Evolutionary conservation across 1,284 basidiomycete genomes (phyloP).

Genomic region (Macrocystidia cucumis): DNA sequence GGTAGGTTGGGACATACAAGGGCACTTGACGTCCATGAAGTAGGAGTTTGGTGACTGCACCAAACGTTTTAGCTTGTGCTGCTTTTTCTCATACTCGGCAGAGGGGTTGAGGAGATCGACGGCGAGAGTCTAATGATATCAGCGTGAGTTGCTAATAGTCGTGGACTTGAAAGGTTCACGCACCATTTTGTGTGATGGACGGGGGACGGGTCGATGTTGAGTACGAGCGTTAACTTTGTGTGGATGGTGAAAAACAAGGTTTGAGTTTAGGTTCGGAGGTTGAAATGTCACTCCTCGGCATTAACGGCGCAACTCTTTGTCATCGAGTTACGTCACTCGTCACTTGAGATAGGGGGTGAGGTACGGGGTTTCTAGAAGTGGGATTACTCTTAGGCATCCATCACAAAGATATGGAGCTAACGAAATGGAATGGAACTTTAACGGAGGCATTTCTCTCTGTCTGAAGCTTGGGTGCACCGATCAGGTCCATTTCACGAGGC

Average conservation of each 20-base stretch:
- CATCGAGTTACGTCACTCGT: neutral
- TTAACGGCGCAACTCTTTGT: slow-evolving; percentile 15
- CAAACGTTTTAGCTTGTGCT: slow-evolving; percentile 99
- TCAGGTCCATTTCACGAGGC: no score
- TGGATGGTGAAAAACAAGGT: slow-evolving; percentile 26
- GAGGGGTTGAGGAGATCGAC: slow-evolving; percentile 98
- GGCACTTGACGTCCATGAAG: slow-evolving; percentile 99
- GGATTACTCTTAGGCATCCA: no score
- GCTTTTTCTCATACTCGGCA: slow-evolving; percentile 78
- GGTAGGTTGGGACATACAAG: slow-evolving; percentile 47
- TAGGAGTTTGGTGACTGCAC: slow-evolving; percentile 98
- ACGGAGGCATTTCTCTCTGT: no score
- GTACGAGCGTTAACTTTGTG: slow-evolving; percentile 24
- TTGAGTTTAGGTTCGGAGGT: slow-evolving; percentile 20
- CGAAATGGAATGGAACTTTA: no score
- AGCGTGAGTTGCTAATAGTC: slow-evolving; percentile 6
- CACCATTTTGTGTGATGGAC: slow-evolving; percentile 29
- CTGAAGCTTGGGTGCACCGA: no score
- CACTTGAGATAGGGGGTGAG: neutral
- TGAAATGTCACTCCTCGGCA: slow-evolving; percentile 15
- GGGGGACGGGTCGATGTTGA: slow-evolving; percentile 11
- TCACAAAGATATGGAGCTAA: no score
- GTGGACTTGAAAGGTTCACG: slow-evolving; percentile 9
- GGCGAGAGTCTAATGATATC: slow-evolving; percentile 77
- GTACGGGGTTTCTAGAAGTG: no score